Evolutionary conservation across 2,329 filamentous ascomycete species (phyloP), one percentile per base, ranked within the genome.

Genomic region (Paecilomyces formosus): DNA sequence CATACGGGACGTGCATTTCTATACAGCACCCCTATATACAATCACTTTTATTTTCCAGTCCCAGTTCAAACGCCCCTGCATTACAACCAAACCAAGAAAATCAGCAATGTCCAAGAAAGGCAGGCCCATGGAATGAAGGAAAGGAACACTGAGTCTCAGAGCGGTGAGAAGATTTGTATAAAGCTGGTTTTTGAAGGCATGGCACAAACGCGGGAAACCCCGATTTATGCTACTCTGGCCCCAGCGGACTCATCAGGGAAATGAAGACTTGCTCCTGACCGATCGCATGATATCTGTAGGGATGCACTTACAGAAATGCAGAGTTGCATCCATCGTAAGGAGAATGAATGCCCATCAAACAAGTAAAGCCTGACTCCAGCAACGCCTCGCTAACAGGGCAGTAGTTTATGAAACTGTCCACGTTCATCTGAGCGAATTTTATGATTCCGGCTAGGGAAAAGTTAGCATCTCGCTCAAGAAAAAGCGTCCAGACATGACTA

Each of bases 101-200:
- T 45, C 39, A 45, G 39, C 18, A 45, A 45, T 18, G 39, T n/a
- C 39, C n/a, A 9, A 45, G 15, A 9, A 45, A 45, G 18, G 6
- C 39, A 21, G 7, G 18, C 2, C 39, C n/a, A 18, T 18, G 9
- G 18, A 18, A n/a, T n/a, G 39, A 45, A 18, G 24, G 11, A 30
- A 52, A 26, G 3, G n/a, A 57, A 39, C 15, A 53, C 49, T 60
- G 60, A 55, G 57, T 63, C 71, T 85, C 83, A 85, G 82, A 85
- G 78, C 69, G 62, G 70, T 81, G 85, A 87, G 85, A 87, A 87
- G 85, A 87, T 86, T 77, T 74, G 63, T 73, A 57, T 54, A 79
- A 77, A 78, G 83, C 85, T 85, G 85, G 84, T 80, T 75, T 70
- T 82, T 82, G 73, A 83, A 85, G 81, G 75, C 84, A 86, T 74